Conservation (phyloP, 305 asterid genomes). For the Plantago coronopus region DNA sequence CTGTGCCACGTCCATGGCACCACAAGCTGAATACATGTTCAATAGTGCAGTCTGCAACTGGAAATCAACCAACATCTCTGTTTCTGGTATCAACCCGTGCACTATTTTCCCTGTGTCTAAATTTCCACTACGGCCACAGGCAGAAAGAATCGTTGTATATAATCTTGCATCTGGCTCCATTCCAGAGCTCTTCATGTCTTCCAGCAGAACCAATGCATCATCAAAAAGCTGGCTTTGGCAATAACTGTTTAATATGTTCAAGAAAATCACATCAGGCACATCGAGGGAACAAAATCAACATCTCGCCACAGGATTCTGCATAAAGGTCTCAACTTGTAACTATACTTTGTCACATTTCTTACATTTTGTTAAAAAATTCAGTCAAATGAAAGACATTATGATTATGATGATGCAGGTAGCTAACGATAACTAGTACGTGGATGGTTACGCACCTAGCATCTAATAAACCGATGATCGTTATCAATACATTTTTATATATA, state of each 20-base stretch:
- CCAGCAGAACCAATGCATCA: conserved; percentile 46
- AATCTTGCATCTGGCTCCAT: conserved; percentile 49
- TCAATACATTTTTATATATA: too few species aligned
- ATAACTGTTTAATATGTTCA: conserved; percentile 41
- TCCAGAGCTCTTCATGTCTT: conserved; percentile 56
- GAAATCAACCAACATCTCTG: conserved; percentile 36
- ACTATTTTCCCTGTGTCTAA: conserved; percentile 51
- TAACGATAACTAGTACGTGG: too few species aligned
- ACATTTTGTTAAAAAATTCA: too few species aligned
- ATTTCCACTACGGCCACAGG: conserved; percentile 54
- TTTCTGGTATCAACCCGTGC: conserved; percentile 42
- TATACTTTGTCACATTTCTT: too few species aligned
- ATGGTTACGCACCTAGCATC: too few species aligned
- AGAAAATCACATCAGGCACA: conserved; percentile 18
- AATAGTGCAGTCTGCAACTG: conserved; percentile 57
- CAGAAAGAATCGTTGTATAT: conserved; percentile 54
- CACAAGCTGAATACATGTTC: conserved; percentile 65
- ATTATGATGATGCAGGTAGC: too few species aligned
- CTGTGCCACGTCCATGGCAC: conserved; percentile 66
- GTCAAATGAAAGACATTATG: too few species aligned
- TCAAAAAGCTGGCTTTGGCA: conserved; percentile 57
- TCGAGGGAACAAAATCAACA: too few species aligned
- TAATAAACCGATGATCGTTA: too few species aligned
- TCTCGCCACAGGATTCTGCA: background rate
- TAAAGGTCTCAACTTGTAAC: background rate